Evolutionary conservation across 306 rosid species (phyloP).

Genomic region (Carpinus viminea): DNA sequence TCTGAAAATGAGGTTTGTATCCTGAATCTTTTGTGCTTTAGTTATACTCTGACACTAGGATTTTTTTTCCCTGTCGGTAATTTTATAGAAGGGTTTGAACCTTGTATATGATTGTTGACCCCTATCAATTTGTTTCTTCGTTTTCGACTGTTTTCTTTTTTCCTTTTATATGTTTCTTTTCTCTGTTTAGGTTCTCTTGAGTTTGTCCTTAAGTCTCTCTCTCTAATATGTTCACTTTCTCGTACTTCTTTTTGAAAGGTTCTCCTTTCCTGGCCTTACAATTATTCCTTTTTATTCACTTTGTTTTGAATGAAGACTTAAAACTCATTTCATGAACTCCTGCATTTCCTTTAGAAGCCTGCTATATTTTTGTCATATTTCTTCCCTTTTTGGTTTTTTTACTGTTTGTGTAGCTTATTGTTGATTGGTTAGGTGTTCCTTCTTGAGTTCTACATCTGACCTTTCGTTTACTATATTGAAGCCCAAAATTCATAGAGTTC

Average conservation of each 20-base stretch:
- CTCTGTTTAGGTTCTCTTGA: background rate
- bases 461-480: background rate
- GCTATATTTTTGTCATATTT: background rate
- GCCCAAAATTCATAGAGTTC: background rate
- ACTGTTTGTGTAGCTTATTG: background rate
- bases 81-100: background rate
- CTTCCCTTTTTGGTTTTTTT: background rate
- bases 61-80: background rate
- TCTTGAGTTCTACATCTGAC: background rate
- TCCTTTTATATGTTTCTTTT: background rate
- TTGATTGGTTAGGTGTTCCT: background rate
- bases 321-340: background rate
- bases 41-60: background rate
- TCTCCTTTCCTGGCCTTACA: background rate
- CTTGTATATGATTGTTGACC: background rate
- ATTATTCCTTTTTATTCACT: background rate
- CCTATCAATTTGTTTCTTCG: background rate
- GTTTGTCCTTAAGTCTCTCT: background rate
- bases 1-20: constrained; percentile 79
- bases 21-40: constrained; percentile 4
- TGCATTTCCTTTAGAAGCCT: background rate
- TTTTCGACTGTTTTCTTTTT: background rate
- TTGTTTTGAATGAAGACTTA: background rate
- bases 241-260: background rate
- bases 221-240: background rate